phyloP scores from a whole-genome alignment of 1,284 basidiomycete species.

The Naganishia sp. region DNA sequence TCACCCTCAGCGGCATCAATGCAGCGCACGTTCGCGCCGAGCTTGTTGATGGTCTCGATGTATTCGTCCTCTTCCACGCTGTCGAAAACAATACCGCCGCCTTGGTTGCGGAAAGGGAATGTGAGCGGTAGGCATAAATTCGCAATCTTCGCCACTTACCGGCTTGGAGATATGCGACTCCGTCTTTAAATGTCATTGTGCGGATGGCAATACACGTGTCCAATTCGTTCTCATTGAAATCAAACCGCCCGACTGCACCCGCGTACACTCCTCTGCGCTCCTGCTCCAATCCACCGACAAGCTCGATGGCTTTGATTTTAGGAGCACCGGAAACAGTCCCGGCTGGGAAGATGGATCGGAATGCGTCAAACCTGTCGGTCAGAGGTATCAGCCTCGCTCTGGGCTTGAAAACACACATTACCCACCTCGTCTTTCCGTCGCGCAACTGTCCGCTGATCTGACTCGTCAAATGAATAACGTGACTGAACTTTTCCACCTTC shows the following conservation, averaged over 20 bases:
- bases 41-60: slow-evolving; percentile 92
- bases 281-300: slow-evolving; percentile 82
- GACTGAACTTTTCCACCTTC: slow-evolving; percentile 92
- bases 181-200: slow-evolving; percentile 96
- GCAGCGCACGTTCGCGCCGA: slow-evolving; percentile 81
- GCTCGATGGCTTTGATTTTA: slow-evolving; percentile 97
- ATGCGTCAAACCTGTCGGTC: slow-evolving; percentile 82
- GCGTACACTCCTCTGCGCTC: slow-evolving; percentile 94
- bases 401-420: slow-evolving; percentile 6
- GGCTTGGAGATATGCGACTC: slow-evolving; percentile 88
- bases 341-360: slow-evolving; percentile 98
- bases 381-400: slow-evolving; percentile 1
- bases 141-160: slow-evolving; percentile 39
- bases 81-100: slow-evolving; percentile 97
- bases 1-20: slow-evolving; percentile 77
- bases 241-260: slow-evolving; percentile 94
- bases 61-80: slow-evolving; percentile 98
- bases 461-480: slow-evolving; percentile 96
- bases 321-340: slow-evolving; percentile 99
- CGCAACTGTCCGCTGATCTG: slow-evolving; percentile 88
- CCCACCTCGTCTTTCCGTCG: slow-evolving; percentile 76
- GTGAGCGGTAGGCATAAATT: not conserved
- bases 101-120: slow-evolving; percentile 43
- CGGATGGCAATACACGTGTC: slow-evolving; percentile 99
- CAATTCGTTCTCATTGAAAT: slow-evolving; percentile 92